Percentiles rank a stretch among this genome's conserved stretches.
These are phyloP conservation scores for Colletotrichum brevisporum DNA, from an alignment of 2,329 filamentous ascomycete species.

Conservation along the genomic window DNA sequence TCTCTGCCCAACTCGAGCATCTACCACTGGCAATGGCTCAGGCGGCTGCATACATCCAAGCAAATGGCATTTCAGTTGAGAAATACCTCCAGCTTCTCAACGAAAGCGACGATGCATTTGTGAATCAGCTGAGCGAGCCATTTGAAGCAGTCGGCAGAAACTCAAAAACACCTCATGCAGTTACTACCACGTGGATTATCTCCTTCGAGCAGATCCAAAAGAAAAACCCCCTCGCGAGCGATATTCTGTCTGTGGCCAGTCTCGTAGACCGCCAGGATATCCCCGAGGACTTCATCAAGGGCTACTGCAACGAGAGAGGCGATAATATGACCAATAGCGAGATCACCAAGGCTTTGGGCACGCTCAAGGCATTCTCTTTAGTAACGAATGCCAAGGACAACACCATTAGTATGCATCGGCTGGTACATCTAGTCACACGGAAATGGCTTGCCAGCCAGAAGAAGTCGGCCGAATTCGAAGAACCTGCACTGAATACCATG, in stretches of 20 bases:
- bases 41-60: constrained; percentile 52
- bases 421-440: constrained; percentile 51
- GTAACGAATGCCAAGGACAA: constrained; percentile 39
- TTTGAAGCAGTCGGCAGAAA: constrained; percentile 51
- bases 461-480: constrained; percentile 28
- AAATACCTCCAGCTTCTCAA: constrained; percentile 49
- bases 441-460: constrained; percentile 45
- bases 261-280: constrained; percentile 56
- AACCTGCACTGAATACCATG: constrained; percentile 43
- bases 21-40: constrained; percentile 53
- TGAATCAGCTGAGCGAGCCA: constrained; percentile 47
- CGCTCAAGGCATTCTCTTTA: constrained; percentile 50
- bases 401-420: constrained; percentile 49
- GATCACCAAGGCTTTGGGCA: constrained; percentile 38
- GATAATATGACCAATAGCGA: neutral
- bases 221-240: constrained; percentile 51
- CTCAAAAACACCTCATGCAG: constrained; percentile 43
- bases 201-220: constrained; percentile 50
- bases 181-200: constrained; percentile 48
- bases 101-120: constrained; percentile 42
- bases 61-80: constrained; percentile 45
- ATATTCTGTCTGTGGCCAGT: constrained; percentile 61
- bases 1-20: constrained; percentile 47
- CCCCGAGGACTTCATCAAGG: constrained; percentile 48
- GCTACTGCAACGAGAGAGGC: constrained; percentile 41